A percentile compares a stretch with the other conserved stretches of the same genome.
phyloP scores from a whole-genome alignment of 257 asterid genomes.

The Ballota nigra region DNA sequence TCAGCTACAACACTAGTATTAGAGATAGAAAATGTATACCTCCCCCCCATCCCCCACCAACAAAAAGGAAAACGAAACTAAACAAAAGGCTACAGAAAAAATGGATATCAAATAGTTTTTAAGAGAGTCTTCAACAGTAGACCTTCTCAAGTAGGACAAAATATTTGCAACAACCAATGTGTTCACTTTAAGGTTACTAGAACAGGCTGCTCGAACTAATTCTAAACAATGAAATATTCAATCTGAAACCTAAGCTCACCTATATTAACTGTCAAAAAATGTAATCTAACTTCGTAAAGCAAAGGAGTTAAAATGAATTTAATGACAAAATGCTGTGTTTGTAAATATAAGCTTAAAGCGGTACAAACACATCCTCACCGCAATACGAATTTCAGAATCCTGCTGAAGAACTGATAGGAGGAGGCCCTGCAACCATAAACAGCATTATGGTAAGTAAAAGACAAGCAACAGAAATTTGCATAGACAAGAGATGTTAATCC shows the following conservation, averaged over 20 bases:
- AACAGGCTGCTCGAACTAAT: background rate
- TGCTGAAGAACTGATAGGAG: slow-evolving; percentile 86
- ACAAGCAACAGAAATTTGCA: background rate
- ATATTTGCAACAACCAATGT: background rate
- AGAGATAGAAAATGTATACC: no score
- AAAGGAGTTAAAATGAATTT: background rate
- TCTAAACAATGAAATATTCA: background rate
- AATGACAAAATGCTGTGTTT: background rate
- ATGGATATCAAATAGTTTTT: background rate
- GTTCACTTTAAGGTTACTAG: background rate
- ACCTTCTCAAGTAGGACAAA: background rate
- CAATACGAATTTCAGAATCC: slow-evolving; percentile 82
- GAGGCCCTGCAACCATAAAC: slow-evolving; percentile 65
- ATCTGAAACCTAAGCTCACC: background rate
- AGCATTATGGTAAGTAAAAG: slow-evolving; percentile 16
- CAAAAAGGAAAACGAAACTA: background rate
- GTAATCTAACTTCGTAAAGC: background rate
- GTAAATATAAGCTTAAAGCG: slow-evolving; percentile 10
- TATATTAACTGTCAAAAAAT: background rate
- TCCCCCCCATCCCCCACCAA: background rate
- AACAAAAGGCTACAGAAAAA: background rate
- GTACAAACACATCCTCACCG: slow-evolving; percentile 54
- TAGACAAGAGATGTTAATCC: background rate
- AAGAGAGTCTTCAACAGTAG: background rate
- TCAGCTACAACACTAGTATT: no score